Base-by-base conservation (phyloP, 257 asterid species). In the Anisodus tanguticus region DNA sequence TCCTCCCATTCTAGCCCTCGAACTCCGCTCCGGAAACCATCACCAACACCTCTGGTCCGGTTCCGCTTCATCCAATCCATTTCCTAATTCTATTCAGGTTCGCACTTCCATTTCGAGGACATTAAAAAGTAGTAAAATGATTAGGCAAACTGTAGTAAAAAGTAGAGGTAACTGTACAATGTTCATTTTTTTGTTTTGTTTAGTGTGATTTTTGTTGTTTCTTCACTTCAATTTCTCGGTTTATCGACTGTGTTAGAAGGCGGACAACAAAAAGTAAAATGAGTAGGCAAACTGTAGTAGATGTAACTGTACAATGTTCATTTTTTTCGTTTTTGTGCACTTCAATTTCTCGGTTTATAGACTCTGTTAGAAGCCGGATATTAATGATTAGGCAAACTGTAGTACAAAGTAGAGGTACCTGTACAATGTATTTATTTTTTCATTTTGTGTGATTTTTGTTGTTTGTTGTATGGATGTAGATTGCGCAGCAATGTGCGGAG, bases 11-110 rank as follows among this genome's bases (percentile, higher is more conserved):
- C 95, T 97, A 5, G 93, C 97, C 9, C 89, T 97, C 68, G 93
- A 95, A 79, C 98, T 97, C 54, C 91, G 94, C 77, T 91, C 94
- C 9, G 53, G 58, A 37, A 77, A 41, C 3, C 3, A 81, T 77
- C 89, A 85, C 59, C 87, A 90, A 60, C 95, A 95, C 94, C 93
- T 90, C 85, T 97, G 99, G 98, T 94, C 95, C 80, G 99, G 97
- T 86, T 88, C 97, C 74, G 97, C 97, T 31, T 94, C 98, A 45
- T 86, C 97, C 57, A 87, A 95, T 81, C 88, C 97, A 43, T 89
- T 91, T 66, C 82, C 94, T 78, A 87, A 91, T 57, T 88, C 97
- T n/a, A 96, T 96, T 67, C 97, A 96, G 98, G 99, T 92, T 47
- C 22, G 79, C 47, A 12, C 62, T 26, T 68, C 15, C 8, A 8